A percentile compares a stretch with the other conserved stretches of the same genome.
Evolutionary conservation across 495 filamentous ascomycete genomes (phyloP).

Genomic region (Patellaria atrata): DNA sequence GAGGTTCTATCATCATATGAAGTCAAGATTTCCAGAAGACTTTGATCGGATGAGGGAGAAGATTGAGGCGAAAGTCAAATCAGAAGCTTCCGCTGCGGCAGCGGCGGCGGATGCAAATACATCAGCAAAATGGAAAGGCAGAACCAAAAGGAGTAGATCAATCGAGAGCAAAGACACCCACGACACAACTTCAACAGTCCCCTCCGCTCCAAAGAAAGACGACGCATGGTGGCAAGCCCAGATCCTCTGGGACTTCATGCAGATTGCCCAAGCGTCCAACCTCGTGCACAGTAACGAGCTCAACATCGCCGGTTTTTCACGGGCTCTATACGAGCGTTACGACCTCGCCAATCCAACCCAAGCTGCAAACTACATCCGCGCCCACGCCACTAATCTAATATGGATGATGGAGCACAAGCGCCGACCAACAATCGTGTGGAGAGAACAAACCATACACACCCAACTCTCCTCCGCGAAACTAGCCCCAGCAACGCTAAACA

Average conservation of each 20-base stretch:
- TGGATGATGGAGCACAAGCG: slow-evolving; percentile 16
- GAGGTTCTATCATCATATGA: slow-evolving; percentile 38
- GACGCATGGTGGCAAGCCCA: slow-evolving; percentile 20
- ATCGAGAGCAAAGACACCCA: not conserved
- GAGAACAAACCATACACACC: slow-evolving; percentile 10
- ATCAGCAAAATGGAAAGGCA: not conserved
- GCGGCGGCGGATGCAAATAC: not conserved
- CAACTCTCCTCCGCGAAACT: slow-evolving; percentile 11
- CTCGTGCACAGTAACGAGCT: slow-evolving; percentile 9
- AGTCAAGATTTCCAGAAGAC: slow-evolving; percentile 33
- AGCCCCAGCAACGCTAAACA: slow-evolving; percentile 8
- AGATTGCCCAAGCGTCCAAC: slow-evolving; percentile 12
- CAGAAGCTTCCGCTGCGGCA: too few relatives aligned
- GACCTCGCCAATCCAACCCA: slow-evolving; percentile 10
- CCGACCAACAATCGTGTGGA: slow-evolving; percentile 4
- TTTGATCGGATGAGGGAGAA: slow-evolving; percentile 2
- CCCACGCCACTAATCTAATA: slow-evolving; percentile 16
- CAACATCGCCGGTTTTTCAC: slow-evolving; percentile 8
- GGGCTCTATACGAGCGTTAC: slow-evolving; percentile 12
- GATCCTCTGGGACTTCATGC: slow-evolving; percentile 18
- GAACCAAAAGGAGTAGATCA: not conserved
- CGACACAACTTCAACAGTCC: slow-evolving; percentile 6
- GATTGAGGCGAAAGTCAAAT: not conserved
- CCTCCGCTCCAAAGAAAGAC: slow-evolving; percentile 15
- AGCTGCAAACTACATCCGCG: slow-evolving; percentile 11